These are phyloP conservation scores for Colletotrichum sp. DNA, from an alignment of 2,329 filamentous ascomycete species.

Conservation along the genomic window DNA sequence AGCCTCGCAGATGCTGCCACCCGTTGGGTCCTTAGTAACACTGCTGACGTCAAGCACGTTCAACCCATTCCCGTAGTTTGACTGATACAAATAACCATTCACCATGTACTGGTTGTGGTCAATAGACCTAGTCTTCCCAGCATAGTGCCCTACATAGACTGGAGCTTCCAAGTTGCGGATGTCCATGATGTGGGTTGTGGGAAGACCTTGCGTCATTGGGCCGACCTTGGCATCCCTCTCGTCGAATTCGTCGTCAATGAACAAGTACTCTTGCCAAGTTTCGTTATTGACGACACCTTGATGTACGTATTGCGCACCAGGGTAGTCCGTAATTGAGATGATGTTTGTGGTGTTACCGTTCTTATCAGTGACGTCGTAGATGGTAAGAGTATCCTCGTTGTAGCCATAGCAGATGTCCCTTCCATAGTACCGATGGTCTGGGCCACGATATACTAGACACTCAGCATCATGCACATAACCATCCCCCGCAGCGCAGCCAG, in stretches of 20 bases:
- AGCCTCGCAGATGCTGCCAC: slow-evolving; percentile 44
- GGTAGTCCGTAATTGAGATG: slow-evolving; percentile 58
- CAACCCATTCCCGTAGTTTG: slow-evolving; percentile 49
- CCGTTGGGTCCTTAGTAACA: slow-evolving; percentile 37
- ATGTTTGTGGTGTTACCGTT: slow-evolving; percentile 40
- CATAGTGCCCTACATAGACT: slow-evolving; percentile 43
- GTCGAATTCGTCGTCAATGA: slow-evolving; percentile 56
- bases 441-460: slow-evolving; percentile 60
- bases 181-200: slow-evolving; percentile 54
- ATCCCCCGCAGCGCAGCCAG: slow-evolving; percentile 59
- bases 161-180: slow-evolving; percentile 45
- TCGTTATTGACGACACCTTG: slow-evolving; percentile 57
- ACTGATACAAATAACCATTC: slow-evolving; percentile 47
- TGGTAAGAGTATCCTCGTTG: slow-evolving; percentile 57
- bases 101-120: slow-evolving; percentile 47
- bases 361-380: slow-evolving; percentile 60
- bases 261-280: slow-evolving; percentile 44
- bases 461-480: slow-evolving; percentile 69
- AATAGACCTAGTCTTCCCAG: slow-evolving; percentile 36
- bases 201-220: slow-evolving; percentile 43
- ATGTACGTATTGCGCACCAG: slow-evolving; percentile 57
- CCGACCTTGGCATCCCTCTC: slow-evolving; percentile 45
- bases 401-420: slow-evolving; percentile 61
- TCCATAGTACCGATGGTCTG: slow-evolving; percentile 49
- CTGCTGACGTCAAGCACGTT: slow-evolving; percentile 36